A percentile compares a stretch with the other conserved stretches of the same genome.
phyloP scores from a whole-genome alignment of 371 early-diverging fungal species.

The Rhizopus microsporus region DNA sequence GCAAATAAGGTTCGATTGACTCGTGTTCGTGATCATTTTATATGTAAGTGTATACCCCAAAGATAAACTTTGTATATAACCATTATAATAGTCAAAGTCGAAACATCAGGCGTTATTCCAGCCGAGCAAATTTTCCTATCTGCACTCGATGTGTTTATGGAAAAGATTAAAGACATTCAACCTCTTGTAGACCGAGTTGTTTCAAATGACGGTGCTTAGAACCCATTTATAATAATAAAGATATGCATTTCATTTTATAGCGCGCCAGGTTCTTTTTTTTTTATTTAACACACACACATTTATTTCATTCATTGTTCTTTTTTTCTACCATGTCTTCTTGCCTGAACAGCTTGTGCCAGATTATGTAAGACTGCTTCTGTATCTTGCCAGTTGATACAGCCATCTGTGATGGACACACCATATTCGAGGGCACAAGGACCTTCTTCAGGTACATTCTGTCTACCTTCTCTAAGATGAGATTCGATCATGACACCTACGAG shows the following conservation, averaged over 20 bases:
- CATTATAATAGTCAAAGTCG: constrained; percentile 72
- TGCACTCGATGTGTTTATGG: constrained; percentile 75
- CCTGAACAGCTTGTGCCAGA: constrained; percentile 69
- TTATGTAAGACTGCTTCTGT: constrained; percentile 70
- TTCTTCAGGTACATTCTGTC: constrained; percentile 69
- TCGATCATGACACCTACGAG: constrained; percentile 94
- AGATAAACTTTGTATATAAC: background rate
- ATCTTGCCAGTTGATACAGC: constrained; percentile 77
- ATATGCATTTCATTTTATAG: background rate
- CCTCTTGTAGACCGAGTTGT: constrained; percentile 43
- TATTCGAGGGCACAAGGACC: constrained; percentile 71
- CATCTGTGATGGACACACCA: constrained; percentile 85
- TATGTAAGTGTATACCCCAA: constrained; percentile 70
- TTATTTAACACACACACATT: background rate
- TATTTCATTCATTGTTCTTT: background rate
- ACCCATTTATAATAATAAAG: background rate
- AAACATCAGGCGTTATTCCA: constrained; percentile 84
- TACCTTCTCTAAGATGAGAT: constrained; percentile 83
- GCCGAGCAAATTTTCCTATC: constrained; percentile 79
- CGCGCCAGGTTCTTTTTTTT: constrained; percentile 5
- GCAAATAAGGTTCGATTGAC: constrained; percentile 88
- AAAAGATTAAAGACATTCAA: constrained; percentile 75
- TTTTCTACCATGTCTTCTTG: constrained; percentile 23
- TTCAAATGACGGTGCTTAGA: constrained; percentile 20
- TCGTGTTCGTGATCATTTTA: constrained; percentile 94